phyloP scores from a whole-genome alignment of 768 basidiomycete genomes.

The Lactarius trivialis region DNA sequence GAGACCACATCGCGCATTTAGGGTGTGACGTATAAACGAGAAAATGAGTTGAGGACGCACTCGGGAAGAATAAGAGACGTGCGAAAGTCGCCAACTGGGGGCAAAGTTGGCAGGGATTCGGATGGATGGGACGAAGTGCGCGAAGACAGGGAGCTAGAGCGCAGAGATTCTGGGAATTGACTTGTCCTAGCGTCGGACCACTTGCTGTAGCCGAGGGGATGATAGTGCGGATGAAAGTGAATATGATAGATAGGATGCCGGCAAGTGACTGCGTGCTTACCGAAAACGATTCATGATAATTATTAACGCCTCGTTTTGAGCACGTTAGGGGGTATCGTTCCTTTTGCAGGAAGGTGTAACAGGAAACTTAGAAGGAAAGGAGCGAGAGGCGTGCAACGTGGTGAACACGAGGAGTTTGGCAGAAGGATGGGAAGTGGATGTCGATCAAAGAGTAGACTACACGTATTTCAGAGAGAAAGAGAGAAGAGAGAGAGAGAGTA shows the following conservation, averaged over 20 bases:
- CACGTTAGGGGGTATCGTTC: conserved; percentile 46
- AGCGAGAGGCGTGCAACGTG: conserved; percentile 58
- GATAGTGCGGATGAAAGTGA: conserved; percentile 21
- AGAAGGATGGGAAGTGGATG: conserved; percentile 10
- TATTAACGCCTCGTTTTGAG: conserved; percentile 48
- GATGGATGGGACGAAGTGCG: conserved; percentile 24
- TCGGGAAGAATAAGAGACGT: conserved; percentile 82
- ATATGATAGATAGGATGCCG: conserved; percentile 16
- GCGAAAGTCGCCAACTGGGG: conserved; percentile 71
- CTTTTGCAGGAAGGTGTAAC: conserved; percentile 22
- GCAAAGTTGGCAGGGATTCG: conserved; percentile 48
- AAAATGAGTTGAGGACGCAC: conserved; percentile 41
- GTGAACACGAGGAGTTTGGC: conserved; percentile 59
- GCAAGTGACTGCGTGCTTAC: conserved; percentile 39
- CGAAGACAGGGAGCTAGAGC: conserved; percentile 22
- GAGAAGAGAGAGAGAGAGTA: background rate
- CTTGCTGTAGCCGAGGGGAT: conserved; percentile 46
- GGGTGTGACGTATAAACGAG: background rate
- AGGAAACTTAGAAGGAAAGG: conserved; percentile 26
- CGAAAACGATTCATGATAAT: conserved; percentile 71
- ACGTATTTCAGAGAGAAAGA: background rate
- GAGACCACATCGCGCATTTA: conserved; percentile 3
- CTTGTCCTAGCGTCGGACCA: conserved; percentile 63
- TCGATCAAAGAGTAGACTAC: background rate
- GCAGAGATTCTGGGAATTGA: conserved; percentile 33